Evolutionary conservation across 2,329 filamentous ascomycete genomes (phyloP).

Genomic region (Claviceps arundinis): DNA sequence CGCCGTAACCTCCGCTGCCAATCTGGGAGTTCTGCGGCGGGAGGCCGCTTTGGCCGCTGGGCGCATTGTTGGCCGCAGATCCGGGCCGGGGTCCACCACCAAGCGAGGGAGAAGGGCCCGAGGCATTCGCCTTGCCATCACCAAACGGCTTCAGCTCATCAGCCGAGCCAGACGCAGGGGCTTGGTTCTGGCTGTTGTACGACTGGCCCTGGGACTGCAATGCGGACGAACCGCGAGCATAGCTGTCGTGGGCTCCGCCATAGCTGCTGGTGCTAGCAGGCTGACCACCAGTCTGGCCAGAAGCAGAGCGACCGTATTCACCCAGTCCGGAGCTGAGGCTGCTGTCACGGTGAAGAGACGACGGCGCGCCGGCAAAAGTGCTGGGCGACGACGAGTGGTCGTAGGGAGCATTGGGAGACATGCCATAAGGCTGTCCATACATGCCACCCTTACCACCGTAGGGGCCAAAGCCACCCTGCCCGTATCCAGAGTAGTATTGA

Average conservation of each 20-base stretch:
- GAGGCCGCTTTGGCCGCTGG: slow-evolving; percentile 37
- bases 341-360: slow-evolving; percentile 39
- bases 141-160: slow-evolving; percentile 49
- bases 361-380: slow-evolving; percentile 33
- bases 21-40: slow-evolving; percentile 44
- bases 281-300: slow-evolving; percentile 36
- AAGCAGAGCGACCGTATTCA: slow-evolving; percentile 39
- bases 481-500: slow-evolving; percentile 44
- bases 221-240: slow-evolving; percentile 36
- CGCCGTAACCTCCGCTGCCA: slow-evolving; percentile 34
- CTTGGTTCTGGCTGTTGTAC: slow-evolving; percentile 38
- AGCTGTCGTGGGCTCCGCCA: slow-evolving; percentile 41
- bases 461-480: slow-evolving; percentile 38
- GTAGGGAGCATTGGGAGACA: slow-evolving; percentile 43
- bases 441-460: slow-evolving; percentile 41
- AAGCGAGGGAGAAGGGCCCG: slow-evolving; percentile 44
- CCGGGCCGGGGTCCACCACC: slow-evolving; percentile 40
- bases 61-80: slow-evolving; percentile 41
- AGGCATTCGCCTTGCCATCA: slow-evolving; percentile 35
- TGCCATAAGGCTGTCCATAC: slow-evolving; percentile 44
- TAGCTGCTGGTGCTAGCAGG: slow-evolving; percentile 32
- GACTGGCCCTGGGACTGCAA: slow-evolving; percentile 44
- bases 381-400: slow-evolving; percentile 42
- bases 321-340: slow-evolving; percentile 36
- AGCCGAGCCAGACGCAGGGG: slow-evolving; percentile 24